Evolutionary conservation across 352 stramenopile species (phyloP), one percentile per base, ranked within the genome.

Genomic region (Phytophthora citrophthora): DNA sequence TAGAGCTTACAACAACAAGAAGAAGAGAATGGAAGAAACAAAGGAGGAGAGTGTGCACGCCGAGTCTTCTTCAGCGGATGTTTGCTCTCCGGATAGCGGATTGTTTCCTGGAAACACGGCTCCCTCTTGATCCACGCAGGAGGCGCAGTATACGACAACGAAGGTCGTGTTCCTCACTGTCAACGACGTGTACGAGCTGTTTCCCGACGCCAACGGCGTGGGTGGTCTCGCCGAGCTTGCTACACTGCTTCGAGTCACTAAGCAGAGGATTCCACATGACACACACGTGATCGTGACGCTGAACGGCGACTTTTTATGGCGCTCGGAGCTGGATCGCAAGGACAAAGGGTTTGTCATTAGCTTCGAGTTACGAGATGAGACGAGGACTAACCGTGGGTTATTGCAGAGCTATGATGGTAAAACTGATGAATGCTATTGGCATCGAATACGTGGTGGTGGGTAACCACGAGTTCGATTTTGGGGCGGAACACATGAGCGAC

Each of bases 401-500:
- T n/a, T 29, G 13, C 40, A 92, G 83, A 34, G 70, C 70, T 32
- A n/a, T 77, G 23, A 91, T 93, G 84, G 75, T 93, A 13, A 39
- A 89, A n/a, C 29, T 91, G 32, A 51, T 93, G 38, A 84, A 86
- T 24, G 40, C 44, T 3, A 60, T 89, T 6, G 69, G 65, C 5
- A 79, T 93, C 27, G 79, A 90, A 13, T 83, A 77, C 32, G 81
- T 89, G 48, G 83, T 93, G n/a, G 32, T 90, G 36, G 84, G 84
- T 27, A 93, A 93, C 64, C 84, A 93, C 66, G 84, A 93, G 56
- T 91, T 93, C 39, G 84, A 93, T 51, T 90, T 89, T 64, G 74
- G 84, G 9, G 79, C 71, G 1, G 53, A 70, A 5, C 47, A 73
- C 29, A 65, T 86, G 27, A 53, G 54, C 7, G 52, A 81, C 38